A percentile compares a stretch with the other conserved stretches of the same genome.
Evolutionary conservation across 2,329 filamentous ascomycete species (phyloP).

Genomic region (Chaetomium olivaceum): DNA sequence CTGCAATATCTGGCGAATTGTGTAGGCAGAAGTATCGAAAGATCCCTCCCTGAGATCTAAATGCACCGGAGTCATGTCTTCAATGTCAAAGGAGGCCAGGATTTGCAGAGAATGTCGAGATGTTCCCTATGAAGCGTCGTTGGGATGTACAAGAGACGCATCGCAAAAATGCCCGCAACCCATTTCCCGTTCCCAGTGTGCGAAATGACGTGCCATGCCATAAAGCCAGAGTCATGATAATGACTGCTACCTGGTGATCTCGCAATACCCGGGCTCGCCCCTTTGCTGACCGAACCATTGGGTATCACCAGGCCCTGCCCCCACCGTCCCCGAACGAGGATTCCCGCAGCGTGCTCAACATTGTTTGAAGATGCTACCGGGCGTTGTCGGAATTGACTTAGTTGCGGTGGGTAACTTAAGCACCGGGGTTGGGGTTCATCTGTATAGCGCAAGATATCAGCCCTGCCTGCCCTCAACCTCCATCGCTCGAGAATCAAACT

Average conservation of each 20-base stretch:
- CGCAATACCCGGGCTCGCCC: constrained; percentile 13
- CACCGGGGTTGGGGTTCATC: constrained; percentile 37
- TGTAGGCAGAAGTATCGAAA: background rate
- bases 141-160: constrained; percentile 25
- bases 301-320: constrained; percentile 22
- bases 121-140: constrained; percentile 27
- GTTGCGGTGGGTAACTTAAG: constrained; percentile 27
- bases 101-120: constrained; percentile 23
- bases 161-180: constrained; percentile 26
- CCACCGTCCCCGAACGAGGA: constrained; percentile 16
- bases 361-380: constrained; percentile 14
- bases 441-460: constrained; percentile 19
- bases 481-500: constrained; percentile 37
- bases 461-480: background rate
- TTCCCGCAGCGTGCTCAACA: constrained; percentile 19
- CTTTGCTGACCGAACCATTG: constrained; percentile 12
- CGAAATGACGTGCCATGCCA: constrained; percentile 29
- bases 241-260: constrained; percentile 19
- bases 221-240: constrained; percentile 24
- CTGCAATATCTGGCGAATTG: too few relatives aligned
- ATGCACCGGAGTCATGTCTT: background rate
- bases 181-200: constrained; percentile 27
- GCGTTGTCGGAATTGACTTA: constrained; percentile 17
- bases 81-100: background rate
- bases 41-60: background rate